These are phyloP conservation scores for Xerophyta viscosa DNA, from an alignment of 106 monocot genomes.

Conservation along the genomic window DNA sequence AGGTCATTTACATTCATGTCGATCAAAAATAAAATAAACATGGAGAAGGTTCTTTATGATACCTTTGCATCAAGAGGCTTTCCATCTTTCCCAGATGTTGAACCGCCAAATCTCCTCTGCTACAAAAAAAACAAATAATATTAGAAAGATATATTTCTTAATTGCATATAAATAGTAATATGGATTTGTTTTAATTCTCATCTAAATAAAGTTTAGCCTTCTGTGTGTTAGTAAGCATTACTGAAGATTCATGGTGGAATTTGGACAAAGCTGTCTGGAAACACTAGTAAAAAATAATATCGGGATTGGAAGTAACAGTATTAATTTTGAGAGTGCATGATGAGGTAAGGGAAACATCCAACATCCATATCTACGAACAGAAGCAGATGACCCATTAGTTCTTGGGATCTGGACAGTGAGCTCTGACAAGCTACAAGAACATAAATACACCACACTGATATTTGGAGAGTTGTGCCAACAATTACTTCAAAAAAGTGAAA, in stretches of 20 bases:
- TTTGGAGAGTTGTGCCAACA: constrained; percentile 8
- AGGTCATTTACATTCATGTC: too few relatives aligned
- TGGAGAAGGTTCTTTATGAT: too few relatives aligned
- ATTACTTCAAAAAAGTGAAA: neutral
- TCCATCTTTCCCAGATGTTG: constrained; percentile 22
- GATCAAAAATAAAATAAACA: too few relatives aligned
- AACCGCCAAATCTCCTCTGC: constrained; percentile 12
- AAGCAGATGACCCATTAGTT: neutral
- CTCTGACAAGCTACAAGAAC: neutral
- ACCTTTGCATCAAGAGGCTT: constrained; percentile 44
- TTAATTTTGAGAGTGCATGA: neutral
- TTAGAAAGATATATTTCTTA: neutral
- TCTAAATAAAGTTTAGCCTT: too few relatives aligned
- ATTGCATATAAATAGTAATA: neutral
- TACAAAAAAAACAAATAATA: neutral
- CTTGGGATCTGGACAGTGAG: neutral
- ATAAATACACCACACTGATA: neutral
- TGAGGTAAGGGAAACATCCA: neutral
- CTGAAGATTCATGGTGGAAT: too few relatives aligned
- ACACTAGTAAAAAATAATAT: too few relatives aligned
- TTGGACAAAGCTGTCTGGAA: too few relatives aligned
- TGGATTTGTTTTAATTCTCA: too few relatives aligned
- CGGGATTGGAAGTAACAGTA: too few relatives aligned
- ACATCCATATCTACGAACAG: neutral
- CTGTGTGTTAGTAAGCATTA: too few relatives aligned